Evolutionary conservation across 495 filamentous ascomycete genomes (phyloP).

Genomic region (Friedmanniomyces simplex): DNA sequence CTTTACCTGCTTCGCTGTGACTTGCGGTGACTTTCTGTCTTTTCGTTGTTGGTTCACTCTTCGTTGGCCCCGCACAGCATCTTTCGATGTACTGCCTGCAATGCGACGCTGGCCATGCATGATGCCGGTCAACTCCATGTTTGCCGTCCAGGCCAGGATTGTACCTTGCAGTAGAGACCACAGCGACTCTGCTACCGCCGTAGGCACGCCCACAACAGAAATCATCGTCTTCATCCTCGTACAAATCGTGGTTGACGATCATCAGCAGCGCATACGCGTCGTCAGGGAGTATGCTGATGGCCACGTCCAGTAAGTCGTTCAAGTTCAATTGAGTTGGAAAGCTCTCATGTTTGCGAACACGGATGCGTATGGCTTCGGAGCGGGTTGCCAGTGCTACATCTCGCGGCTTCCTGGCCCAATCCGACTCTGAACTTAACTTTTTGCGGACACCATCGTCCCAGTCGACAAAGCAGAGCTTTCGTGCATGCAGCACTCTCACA

Average conservation of each 20-base stretch:
- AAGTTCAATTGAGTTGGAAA: conserved; percentile 50
- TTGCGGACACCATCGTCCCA: conserved; percentile 32
- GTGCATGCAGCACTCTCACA: conserved; percentile 36
- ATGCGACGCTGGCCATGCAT: conserved; percentile 57
- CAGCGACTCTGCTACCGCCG: conserved; percentile 48
- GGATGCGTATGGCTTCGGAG: conserved; percentile 41
- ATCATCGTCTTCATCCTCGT: conserved; percentile 55
- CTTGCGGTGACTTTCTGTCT: not conserved
- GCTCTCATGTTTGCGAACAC: conserved; percentile 40
- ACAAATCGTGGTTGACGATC: conserved; percentile 52
- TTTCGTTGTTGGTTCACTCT: not conserved
- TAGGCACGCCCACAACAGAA: conserved; percentile 61
- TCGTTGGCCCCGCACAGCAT: conserved; percentile 12
- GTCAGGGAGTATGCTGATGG: conserved; percentile 42
- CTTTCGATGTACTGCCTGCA: conserved; percentile 42
- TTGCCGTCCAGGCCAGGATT: conserved; percentile 41
- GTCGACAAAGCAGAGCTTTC: conserved; percentile 32
- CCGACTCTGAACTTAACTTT: not conserved
- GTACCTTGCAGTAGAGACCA: conserved; percentile 52
- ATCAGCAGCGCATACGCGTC: conserved; percentile 53
- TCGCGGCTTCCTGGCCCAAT: not conserved
- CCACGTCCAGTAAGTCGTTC: conserved; percentile 52
- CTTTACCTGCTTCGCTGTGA: not conserved
- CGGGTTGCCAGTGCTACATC: conserved; percentile 37
- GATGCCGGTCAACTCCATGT: conserved; percentile 37